These are phyloP conservation scores for Agaricus blazei DNA, from an alignment of 768 basidiomycete species.

Conservation along the genomic window DNA sequence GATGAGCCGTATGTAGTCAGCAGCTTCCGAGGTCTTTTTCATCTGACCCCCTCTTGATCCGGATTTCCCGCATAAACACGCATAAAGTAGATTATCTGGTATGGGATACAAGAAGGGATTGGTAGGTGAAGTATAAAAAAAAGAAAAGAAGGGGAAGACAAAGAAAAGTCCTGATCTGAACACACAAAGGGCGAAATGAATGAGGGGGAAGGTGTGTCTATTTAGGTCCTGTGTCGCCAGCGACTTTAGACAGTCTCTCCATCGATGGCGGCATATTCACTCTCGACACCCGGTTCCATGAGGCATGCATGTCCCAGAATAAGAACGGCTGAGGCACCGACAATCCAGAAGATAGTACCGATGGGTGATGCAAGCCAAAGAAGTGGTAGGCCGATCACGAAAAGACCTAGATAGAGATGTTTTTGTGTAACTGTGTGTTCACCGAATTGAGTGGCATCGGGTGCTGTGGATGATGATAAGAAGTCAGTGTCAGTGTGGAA, in stretches of 20 bases:
- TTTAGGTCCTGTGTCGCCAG: not conserved
- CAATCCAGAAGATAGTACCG: slow-evolving; percentile 89
- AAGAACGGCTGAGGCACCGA: slow-evolving; percentile 79
- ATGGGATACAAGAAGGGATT: not conserved
- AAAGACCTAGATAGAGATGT: slow-evolving; percentile 80
- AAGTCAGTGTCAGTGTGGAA: not conserved
- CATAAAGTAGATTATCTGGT: slow-evolving; percentile 3
- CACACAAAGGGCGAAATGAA: not conserved
- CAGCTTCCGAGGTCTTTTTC: too few species aligned
- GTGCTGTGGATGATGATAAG: slow-evolving; percentile 37
- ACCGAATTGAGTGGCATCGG: slow-evolving; percentile 82
- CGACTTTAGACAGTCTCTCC: slow-evolving; percentile 47
- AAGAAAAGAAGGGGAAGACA: not conserved
- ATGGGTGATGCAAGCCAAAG: slow-evolving; percentile 76
- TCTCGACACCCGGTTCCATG: slow-evolving; percentile 93
- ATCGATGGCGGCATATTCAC: slow-evolving; percentile 81
- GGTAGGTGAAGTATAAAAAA: too few species aligned
- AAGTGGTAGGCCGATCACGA: slow-evolving; percentile 88
- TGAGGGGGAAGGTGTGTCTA: not conserved
- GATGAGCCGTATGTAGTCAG: too few species aligned
- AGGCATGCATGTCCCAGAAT: slow-evolving; percentile 84
- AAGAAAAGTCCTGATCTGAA: not conserved
- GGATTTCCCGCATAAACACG: too few species aligned
- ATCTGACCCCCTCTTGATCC: too few species aligned
- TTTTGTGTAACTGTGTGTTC: slow-evolving; percentile 84